These are phyloP conservation scores for Dendrobium officinale DNA, from an alignment of 106 monocot genomes.

Conservation along the genomic window DNA sequence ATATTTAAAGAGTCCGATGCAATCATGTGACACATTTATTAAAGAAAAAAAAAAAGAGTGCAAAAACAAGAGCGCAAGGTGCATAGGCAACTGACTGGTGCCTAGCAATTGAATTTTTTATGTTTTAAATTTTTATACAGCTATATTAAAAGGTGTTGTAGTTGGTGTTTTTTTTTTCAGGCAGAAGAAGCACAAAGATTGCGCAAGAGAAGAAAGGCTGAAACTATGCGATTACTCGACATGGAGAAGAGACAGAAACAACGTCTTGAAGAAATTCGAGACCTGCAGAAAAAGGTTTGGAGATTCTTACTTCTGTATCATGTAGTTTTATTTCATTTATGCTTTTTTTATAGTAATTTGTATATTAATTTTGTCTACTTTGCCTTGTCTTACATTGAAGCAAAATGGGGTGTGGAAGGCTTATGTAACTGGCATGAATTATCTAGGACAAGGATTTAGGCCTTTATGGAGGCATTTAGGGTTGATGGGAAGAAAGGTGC, in stretches of 20 bases:
- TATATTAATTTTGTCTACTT: not conserved
- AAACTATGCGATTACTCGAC: slow-evolving; percentile 58
- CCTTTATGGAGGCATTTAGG: not conserved
- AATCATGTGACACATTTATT: not conserved
- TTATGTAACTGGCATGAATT: not conserved
- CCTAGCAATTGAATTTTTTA: not conserved
- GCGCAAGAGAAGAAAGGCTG: slow-evolving; percentile 56
- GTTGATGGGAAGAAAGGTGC: not conserved
- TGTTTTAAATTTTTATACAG: not conserved
- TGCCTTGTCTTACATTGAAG: not conserved
- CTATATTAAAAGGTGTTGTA: not conserved
- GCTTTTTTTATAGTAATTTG: not conserved
- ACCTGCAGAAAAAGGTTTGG: slow-evolving; percentile 78
- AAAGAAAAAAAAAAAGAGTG: not conserved
- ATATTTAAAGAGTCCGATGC: not conserved
- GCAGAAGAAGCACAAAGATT: slow-evolving; percentile 76
- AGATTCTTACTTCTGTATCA: not conserved
- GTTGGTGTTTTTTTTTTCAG: slow-evolving; percentile 17
- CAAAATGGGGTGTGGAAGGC: not conserved
- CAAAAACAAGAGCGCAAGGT: not conserved
- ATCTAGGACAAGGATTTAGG: not conserved
- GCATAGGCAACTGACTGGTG: not conserved
- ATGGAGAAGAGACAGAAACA: slow-evolving; percentile 90
- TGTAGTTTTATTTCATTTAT: not conserved
- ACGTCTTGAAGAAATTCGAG: slow-evolving; percentile 80